Conservation (phyloP, 306 rosid species). For the Cucumis melo region DNA sequence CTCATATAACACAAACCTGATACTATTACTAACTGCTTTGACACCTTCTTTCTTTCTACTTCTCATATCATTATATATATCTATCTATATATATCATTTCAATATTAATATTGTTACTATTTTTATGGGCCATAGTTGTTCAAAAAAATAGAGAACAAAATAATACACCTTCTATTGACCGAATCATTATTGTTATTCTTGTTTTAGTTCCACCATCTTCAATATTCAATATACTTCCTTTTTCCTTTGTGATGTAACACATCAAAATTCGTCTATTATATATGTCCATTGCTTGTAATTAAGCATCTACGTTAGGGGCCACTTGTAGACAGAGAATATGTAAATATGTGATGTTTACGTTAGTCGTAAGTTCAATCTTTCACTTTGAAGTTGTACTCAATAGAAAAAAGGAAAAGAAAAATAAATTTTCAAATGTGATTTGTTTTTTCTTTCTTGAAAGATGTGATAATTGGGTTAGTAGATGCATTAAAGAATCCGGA, state of each 20-base stretch:
- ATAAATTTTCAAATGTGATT: no score
- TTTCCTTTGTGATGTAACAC: background rate
- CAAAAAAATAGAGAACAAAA: background rate
- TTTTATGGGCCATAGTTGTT: background rate
- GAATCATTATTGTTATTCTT: background rate
- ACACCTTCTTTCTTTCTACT: background rate
- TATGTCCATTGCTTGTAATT: no score
- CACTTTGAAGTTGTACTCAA: no score
- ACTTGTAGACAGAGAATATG: background rate
- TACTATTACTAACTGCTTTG: background rate
- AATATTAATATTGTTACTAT: no score
- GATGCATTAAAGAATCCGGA: no score
- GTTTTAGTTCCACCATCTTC: background rate
- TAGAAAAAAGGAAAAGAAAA: no score
- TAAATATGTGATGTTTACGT: no score
- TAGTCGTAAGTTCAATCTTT: no score
- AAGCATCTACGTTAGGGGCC: no score
- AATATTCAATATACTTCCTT: background rate
- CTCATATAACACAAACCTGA: background rate
- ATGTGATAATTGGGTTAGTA: no score
- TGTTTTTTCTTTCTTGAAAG: no score
- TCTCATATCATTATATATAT: background rate
- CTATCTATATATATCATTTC: background rate
- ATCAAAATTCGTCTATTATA: background rate
- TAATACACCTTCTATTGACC: background rate